Evolutionary conservation across 352 stramenopile species (phyloP), one percentile per base, ranked within the genome.

Genomic region (Phytophthora pseudosyringae): DNA sequence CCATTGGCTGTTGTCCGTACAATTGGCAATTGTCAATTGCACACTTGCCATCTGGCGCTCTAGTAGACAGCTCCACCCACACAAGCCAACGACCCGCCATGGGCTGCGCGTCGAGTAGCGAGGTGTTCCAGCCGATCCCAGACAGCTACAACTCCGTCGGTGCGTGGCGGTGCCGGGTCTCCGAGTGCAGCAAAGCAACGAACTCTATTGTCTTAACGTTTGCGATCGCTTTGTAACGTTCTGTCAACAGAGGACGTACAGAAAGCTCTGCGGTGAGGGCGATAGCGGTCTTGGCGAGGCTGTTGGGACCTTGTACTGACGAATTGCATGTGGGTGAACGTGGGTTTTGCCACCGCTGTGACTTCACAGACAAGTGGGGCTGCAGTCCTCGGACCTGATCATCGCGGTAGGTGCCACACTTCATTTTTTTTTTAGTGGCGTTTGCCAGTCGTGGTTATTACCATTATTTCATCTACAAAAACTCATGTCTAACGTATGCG

Each of bases 371-470:
- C 41, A 75, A 61, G 67, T 77, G 9, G 81, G 83, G 11, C 71
- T 93, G 16, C 80, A 93, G 54, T 88, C 81, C 2, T 89, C 78
- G 3, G 83, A 90, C 40, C 43, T 93, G 13, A 78, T 91, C 36
- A 64, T 93, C 26, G 84, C 68, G 10, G 71, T 83, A 67, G 13
- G 61, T 59, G 12, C 9, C 28, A 10, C 31, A 48, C 9, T 31
- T 10, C 5, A 16, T 29, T 29, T 44, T 44, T 12, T 41, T 21
- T 12, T 43, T 43, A 15, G 26, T 38, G 15, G 2, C 21, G 21
- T 21, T 21, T 21, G 21, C 21, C 21, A 21, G 21, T 21, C 21
- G 21, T 21, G 21, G 21, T 21, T 21, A n/a, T 21, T 21, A 21
- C 2, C 21, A 21, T 21, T 21, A 2, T 21, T 21, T 21, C 21